These are phyloP conservation scores for Acacia acuminata DNA, from an alignment of 306 rosid species.

Conservation along the genomic window DNA sequence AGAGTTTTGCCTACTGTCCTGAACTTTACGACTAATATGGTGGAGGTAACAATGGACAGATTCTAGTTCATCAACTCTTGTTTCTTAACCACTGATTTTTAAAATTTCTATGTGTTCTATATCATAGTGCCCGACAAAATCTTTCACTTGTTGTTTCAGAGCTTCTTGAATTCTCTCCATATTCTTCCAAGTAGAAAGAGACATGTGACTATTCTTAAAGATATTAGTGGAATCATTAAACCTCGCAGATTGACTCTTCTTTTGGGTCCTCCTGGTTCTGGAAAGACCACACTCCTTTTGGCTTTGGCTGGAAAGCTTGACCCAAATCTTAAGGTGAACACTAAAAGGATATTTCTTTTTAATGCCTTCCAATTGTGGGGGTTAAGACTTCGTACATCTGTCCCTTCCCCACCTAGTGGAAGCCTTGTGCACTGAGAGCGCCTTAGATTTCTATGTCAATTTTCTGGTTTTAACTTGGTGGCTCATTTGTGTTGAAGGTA, in stretches of 20 bases:
- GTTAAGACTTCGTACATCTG: too few species aligned
- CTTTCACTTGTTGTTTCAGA: conserved; percentile 21
- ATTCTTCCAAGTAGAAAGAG: conserved; percentile 43
- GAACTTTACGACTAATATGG: conserved; percentile 43
- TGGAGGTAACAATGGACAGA: conserved; percentile 38
- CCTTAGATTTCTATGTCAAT: neutral
- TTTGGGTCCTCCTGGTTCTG: conserved; percentile 86
- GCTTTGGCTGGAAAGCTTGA: conserved; percentile 81
- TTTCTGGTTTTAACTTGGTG: neutral
- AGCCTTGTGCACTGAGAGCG: too few species aligned
- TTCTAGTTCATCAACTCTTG: conserved; percentile 2
- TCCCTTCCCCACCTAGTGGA: too few species aligned
- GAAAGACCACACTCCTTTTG: conserved; percentile 76
- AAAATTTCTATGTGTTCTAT: conserved; percentile 6
- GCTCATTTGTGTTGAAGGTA: conserved; percentile 26
- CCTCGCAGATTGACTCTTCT: conserved; percentile 84
- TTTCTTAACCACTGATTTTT: neutral
- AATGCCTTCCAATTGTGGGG: too few species aligned
- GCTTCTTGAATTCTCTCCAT: conserved; percentile 39
- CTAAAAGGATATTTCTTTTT: neutral
- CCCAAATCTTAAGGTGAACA: conserved; percentile 54
- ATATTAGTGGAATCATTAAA: conserved; percentile 70
- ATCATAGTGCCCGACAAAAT: neutral
- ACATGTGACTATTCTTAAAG: conserved; percentile 55
- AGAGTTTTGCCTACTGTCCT: conserved; percentile 61